Evolutionary conservation across 2,329 filamentous ascomycete species (phyloP).

Genomic region (Ascochyta viciae-villosae): DNA sequence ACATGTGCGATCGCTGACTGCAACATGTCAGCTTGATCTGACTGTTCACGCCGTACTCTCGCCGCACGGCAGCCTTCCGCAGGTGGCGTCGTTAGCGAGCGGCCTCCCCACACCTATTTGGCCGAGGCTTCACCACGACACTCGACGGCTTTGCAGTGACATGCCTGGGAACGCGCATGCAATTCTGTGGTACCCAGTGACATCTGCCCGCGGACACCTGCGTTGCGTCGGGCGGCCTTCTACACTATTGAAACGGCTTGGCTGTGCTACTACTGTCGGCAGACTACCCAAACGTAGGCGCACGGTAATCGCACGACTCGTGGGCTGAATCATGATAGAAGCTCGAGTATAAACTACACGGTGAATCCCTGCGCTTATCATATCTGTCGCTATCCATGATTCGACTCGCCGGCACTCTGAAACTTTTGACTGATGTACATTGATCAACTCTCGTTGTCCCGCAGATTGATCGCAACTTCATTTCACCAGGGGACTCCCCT

Average conservation of each 20-base stretch:
- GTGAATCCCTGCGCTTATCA: constrained; percentile 14
- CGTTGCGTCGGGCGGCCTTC: not conserved
- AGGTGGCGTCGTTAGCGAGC: constrained; percentile 9
- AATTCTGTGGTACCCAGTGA: constrained; percentile 8
- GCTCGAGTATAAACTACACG: constrained; percentile 11
- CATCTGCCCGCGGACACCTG: constrained; percentile 2
- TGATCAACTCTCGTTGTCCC: constrained; percentile 8
- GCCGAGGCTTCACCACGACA: constrained; percentile 6
- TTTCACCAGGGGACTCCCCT: not conserved
- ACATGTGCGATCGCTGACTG: constrained; percentile 3
- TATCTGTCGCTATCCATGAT: constrained; percentile 1
- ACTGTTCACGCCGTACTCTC: not conserved
- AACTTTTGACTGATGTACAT: not conserved
- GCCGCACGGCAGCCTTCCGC: constrained; percentile 11
- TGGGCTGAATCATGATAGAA: constrained; percentile 7
- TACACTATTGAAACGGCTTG: constrained; percentile 18
- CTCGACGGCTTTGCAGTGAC: constrained; percentile 1
- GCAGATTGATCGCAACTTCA: not conserved
- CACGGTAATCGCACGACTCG: constrained; percentile 13
- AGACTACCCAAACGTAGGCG: not conserved
- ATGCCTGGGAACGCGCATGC: not conserved
- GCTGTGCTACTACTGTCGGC: constrained; percentile 7
- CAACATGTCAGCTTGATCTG: constrained; percentile 10
- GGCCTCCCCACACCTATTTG: constrained; percentile 9
- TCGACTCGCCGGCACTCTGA: constrained; percentile 3